A percentile compares a stretch with the other conserved stretches of the same genome.
These are phyloP conservation scores for Amphibolis antarctica DNA, from an alignment of 106 monocot species.

Conservation along the genomic window DNA sequence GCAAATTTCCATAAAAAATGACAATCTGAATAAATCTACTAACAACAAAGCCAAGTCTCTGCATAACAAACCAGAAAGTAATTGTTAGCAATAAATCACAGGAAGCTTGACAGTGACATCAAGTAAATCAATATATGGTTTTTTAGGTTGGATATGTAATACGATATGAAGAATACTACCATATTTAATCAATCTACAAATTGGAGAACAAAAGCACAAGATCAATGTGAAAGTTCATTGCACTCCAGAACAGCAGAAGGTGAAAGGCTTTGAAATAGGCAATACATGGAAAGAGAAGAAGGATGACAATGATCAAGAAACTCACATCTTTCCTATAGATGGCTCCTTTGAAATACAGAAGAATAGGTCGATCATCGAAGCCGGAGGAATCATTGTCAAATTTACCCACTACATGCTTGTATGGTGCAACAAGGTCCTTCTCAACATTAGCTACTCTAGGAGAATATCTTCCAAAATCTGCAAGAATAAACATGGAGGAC, in stretches of 20 bases:
- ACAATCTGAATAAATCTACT: no score
- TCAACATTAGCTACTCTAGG: slow-evolving; percentile 66
- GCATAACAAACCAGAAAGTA: no score
- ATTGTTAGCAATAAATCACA: background rate
- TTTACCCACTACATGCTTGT: slow-evolving; percentile 50
- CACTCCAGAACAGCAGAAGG: no score
- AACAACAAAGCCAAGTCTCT: no score
- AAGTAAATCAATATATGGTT: background rate
- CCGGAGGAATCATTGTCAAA: slow-evolving; percentile 43
- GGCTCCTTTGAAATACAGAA: slow-evolving; percentile 71
- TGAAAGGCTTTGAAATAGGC: background rate
- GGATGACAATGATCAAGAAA: background rate
- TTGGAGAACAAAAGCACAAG: no score
- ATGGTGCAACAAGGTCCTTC: slow-evolving; percentile 77
- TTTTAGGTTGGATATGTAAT: no score
- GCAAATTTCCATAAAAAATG: no score
- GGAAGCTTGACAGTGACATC: background rate
- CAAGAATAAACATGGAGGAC: slow-evolving; percentile 54
- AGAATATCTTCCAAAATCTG: slow-evolving; percentile 71
- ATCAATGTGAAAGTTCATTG: no score
- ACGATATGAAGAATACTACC: no score
- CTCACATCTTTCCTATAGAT: slow-evolving; percentile 84
- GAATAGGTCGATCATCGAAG: slow-evolving; percentile 48
- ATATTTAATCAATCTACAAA: no score
- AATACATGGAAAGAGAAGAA: slow-evolving; percentile 1